phyloP scores from a whole-genome alignment of 768 basidiomycete species.

The Serpula lacrymans region DNA sequence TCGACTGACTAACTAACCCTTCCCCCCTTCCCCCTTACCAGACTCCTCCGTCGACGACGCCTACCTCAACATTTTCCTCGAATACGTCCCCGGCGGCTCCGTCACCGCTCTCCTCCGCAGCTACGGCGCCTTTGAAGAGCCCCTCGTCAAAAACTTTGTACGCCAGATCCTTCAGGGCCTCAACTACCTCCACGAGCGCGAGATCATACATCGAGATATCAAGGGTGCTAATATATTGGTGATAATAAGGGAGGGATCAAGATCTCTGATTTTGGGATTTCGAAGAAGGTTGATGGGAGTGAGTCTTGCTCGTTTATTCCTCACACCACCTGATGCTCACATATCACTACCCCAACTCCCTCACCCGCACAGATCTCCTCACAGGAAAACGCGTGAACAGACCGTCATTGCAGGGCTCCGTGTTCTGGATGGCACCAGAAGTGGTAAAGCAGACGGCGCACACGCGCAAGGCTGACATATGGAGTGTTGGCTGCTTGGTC shows the following conservation, averaged over 20 bases:
- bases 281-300: constrained; percentile 97
- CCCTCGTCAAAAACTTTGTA: constrained; percentile 88
- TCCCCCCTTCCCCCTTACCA: constrained; percentile 27
- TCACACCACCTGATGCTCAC: constrained; percentile 17
- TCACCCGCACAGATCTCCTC: constrained; percentile 32
- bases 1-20: neutral
- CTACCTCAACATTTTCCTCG: constrained; percentile 92
- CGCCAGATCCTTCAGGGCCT: constrained; percentile 88
- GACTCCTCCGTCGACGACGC: constrained; percentile 93
- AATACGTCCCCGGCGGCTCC: constrained; percentile 95
- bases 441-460: constrained; percentile 95
- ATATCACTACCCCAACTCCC: constrained; percentile 30
- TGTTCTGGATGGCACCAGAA: constrained; percentile 99
- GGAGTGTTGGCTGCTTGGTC: constrained; percentile 93
- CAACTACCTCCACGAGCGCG: constrained; percentile 86
- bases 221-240: constrained; percentile 99
- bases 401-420: constrained; percentile 93
- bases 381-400: constrained; percentile 74
- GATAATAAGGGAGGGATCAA: constrained; percentile 98
- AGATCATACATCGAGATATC: constrained; percentile 97
- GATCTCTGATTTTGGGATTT: constrained; percentile 96
- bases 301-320: constrained; percentile 33
- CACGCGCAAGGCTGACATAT: constrained; percentile 91
- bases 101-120: constrained; percentile 84
- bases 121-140: constrained; percentile 94